Base-by-base conservation (phyloP, 2,329 filamentous ascomycete genomes). In the Dryadomyces sulphureus region DNA sequence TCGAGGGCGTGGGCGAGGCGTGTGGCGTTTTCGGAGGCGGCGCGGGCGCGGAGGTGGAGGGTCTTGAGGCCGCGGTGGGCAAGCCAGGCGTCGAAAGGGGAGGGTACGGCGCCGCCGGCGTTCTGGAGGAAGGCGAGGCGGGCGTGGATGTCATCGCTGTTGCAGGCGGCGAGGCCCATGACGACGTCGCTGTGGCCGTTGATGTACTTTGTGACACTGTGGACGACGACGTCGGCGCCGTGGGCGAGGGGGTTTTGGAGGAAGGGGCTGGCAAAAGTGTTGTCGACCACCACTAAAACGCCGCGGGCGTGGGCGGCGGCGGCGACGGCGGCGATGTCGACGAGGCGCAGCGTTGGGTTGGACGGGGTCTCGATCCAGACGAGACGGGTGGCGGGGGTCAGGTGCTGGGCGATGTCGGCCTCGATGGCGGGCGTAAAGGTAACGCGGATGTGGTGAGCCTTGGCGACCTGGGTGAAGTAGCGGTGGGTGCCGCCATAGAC, bases 171-270 rank as follows among this genome's bases (percentile, higher is more conserved):
- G 25, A 92, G 84, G 54, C 92, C 92, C 92, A 98, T 98, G 57
- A 96, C 81, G 8, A 98, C 92, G 62, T 98, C 92, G 61, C 79
- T 76, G 69, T 98, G 92, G 43, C 92, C 92, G 63, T 96, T 96
- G 69, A 98, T 96, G 68, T 96, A 98, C 69, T 98, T 98, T 39
- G 92, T 98, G 47, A 98, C 92, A 46, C 81, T 89, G 73, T 96
- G 90, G 38, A 96, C 84, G 54, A 96, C 90, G 53, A 96, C 89
- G 64, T 98, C 92, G 55, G 92, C 92, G 55, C 92, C 92, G 61
- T 90, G 86, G 60, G 93, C 82, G 47, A 98, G 78, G 4, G 92
- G 92, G 65, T 94, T 96, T 68, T 98, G 92, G 41, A 98, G 76
- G 62, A 96, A 98, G 27, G 92, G 92, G 50, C 84, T 90, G 60